Conservation (phyloP, 768 basidiomycete genomes). For the Russula virescens region DNA sequence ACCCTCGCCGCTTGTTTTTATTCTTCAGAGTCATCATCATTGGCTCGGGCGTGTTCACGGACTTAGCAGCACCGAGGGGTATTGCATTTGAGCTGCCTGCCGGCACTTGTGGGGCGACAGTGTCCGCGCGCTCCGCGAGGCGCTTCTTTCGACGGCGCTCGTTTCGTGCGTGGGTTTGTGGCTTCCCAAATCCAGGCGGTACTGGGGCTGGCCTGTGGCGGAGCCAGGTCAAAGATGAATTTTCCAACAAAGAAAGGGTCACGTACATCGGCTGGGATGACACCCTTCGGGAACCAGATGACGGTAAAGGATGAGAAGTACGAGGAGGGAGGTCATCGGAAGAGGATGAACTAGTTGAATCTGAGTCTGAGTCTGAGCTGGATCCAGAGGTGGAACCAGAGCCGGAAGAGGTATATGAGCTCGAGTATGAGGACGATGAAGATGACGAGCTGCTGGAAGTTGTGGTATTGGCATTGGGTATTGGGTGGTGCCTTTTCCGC, state of each 20-base stretch:
- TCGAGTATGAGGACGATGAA: slow-evolving; percentile 5
- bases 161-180: slow-evolving; percentile 52
- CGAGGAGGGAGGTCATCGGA: slow-evolving; percentile 4
- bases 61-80: slow-evolving; percentile 35
- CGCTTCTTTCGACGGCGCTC: slow-evolving; percentile 48
- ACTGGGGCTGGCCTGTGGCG: slow-evolving; percentile 29
- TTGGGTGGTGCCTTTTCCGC: slow-evolving; percentile 7
- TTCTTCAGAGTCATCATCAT: slow-evolving; percentile 54
- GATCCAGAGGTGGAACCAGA: slow-evolving; percentile 30
- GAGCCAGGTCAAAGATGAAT: background rate
- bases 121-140: slow-evolving; percentile 29
- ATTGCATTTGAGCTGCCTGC: slow-evolving; percentile 41
- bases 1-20: slow-evolving; percentile 71
- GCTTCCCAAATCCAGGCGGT: slow-evolving; percentile 57
- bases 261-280: slow-evolving; percentile 10
- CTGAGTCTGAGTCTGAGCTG: slow-evolving; percentile 20
- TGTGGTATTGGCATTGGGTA: background rate
- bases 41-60: slow-evolving; percentile 24
- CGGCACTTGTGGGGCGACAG: slow-evolving; percentile 18
- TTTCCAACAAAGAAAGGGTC: too few species aligned
- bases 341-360: slow-evolving; percentile 27
- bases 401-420: slow-evolving; percentile 13
- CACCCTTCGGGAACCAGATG: background rate
- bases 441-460: background rate
- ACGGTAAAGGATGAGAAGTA: background rate